Evolutionary conservation across 306 rosid species (phyloP).

Genomic region (Inga oerstediana): DNA sequence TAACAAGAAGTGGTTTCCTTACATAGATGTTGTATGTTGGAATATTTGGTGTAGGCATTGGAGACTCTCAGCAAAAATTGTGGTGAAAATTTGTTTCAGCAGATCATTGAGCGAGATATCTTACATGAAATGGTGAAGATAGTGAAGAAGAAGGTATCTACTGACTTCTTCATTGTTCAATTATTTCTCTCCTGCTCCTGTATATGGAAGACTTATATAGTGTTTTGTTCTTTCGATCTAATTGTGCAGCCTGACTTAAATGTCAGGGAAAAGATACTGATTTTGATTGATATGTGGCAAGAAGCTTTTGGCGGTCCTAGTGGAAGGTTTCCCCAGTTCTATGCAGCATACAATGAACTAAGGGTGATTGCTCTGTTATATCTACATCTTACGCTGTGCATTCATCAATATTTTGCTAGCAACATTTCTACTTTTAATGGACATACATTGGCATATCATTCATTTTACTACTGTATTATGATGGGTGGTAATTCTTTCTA

Average conservation of each 20-base stretch:
- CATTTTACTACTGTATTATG: not conserved
- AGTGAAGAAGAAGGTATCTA: constrained; percentile 71
- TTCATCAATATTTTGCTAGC: constrained; percentile 5
- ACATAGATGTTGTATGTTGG: constrained; percentile 12
- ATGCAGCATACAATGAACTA: constrained; percentile 67
- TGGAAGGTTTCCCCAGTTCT: constrained; percentile 70
- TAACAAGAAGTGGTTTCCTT: not conserved
- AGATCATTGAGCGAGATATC: constrained; percentile 72
- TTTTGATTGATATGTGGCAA: constrained; percentile 76
- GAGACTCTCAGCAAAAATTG: constrained; percentile 78
- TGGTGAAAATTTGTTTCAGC: constrained; percentile 68
- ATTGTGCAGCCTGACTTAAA: constrained; percentile 71
- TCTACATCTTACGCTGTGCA: constrained; percentile 11
- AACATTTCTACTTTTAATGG: not conserved
- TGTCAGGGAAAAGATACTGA: constrained; percentile 72
- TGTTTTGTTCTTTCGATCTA: constrained; percentile 22
- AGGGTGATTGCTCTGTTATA: constrained; percentile 46
- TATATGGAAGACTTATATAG: constrained; percentile 4
- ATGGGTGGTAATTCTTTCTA: not conserved
- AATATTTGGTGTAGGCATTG: constrained; percentile 52
- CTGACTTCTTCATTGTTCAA: constrained; percentile 20
- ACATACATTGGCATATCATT: not conserved
- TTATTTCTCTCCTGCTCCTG: not conserved
- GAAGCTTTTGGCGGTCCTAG: constrained; percentile 70
- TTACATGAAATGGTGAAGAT: constrained; percentile 84